Conservation (phyloP, 2,329 filamentous ascomycete species). For the Verticillium nonalfalfae region DNA sequence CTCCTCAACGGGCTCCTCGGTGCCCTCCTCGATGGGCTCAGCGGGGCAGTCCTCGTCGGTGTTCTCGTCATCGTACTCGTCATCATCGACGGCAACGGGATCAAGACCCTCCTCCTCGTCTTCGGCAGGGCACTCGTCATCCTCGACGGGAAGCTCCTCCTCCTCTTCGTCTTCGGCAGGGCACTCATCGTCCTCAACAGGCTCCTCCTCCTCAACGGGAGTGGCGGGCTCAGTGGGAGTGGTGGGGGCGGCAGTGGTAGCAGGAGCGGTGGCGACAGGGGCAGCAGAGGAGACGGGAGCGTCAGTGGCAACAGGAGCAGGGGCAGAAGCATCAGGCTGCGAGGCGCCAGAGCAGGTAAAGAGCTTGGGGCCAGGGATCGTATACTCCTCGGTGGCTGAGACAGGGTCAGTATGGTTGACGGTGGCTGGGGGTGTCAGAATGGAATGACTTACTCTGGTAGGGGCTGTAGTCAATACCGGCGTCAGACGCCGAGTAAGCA, state of each 20-base stretch:
- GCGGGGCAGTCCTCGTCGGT: constrained; percentile 10
- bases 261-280: neutral
- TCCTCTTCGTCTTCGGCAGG: neutral
- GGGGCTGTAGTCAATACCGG: constrained; percentile 41
- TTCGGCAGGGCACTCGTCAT: constrained; percentile 7
- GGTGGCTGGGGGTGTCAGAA: neutral
- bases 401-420: neutral
- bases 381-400: constrained; percentile 28
- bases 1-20: neutral
- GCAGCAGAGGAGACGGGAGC: constrained; percentile 2
- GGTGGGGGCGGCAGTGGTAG: constrained; percentile 1
- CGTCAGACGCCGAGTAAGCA: constrained; percentile 36
- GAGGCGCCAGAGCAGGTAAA: constrained; percentile 34
- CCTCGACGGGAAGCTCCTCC: constrained; percentile 1
- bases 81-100: neutral
- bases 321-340: neutral
- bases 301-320: constrained; percentile 1
- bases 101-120: neutral
- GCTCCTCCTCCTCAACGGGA: constrained; percentile 1
- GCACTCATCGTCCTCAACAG: constrained; percentile 1
- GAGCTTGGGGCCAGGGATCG: constrained; percentile 38
- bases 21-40: constrained; percentile 2
- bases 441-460: constrained; percentile 28
- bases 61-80: constrained; percentile 2
- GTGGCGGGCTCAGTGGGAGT: constrained; percentile 1